These are phyloP conservation scores for Suaeda aralocaspica DNA, from an alignment of 148 eudicot species.

Conservation along the genomic window DNA sequence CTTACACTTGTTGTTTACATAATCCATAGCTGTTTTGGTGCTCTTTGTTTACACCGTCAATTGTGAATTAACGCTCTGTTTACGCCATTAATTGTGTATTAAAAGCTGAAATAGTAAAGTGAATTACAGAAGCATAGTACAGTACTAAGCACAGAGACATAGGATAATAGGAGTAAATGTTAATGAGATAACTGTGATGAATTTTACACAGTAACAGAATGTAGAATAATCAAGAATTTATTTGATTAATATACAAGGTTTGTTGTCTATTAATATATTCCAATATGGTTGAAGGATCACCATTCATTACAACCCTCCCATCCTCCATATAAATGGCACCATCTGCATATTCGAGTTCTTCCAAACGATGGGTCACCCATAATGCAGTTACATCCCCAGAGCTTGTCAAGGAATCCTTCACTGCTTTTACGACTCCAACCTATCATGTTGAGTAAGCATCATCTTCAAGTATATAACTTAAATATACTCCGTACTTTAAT, in stretches of 20 bases:
- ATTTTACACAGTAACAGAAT: neutral
- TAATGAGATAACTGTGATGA: neutral
- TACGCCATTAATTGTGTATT: no score
- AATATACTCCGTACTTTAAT: no score
- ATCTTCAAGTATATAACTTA: slow-evolving; percentile 16
- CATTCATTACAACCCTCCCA: slow-evolving; percentile 72
- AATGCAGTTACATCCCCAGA: slow-evolving; percentile 70
- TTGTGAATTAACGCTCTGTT: no score
- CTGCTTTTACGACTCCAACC: slow-evolving; percentile 78
- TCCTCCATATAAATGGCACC: slow-evolving; percentile 91
- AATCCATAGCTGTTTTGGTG: no score
- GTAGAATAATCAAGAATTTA: slow-evolving; percentile 34
- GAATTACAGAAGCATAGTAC: no score
- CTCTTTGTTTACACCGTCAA: no score
- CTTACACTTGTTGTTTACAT: no score
- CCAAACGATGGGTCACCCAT: slow-evolving; percentile 95
- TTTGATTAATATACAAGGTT: slow-evolving; percentile 48
- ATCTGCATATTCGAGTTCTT: slow-evolving; percentile 87
- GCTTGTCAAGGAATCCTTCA: slow-evolving; percentile 52
- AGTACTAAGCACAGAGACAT: no score
- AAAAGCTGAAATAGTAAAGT: no score
- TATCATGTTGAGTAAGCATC: slow-evolving; percentile 21
- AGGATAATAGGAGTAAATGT: neutral
- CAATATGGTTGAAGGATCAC: slow-evolving; percentile 53
- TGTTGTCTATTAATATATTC: slow-evolving; percentile 50